A percentile compares a stretch with the other conserved stretches of the same genome.
Conservation (phyloP, 495 filamentous ascomycete species). For the Xylaria acuta region DNA sequence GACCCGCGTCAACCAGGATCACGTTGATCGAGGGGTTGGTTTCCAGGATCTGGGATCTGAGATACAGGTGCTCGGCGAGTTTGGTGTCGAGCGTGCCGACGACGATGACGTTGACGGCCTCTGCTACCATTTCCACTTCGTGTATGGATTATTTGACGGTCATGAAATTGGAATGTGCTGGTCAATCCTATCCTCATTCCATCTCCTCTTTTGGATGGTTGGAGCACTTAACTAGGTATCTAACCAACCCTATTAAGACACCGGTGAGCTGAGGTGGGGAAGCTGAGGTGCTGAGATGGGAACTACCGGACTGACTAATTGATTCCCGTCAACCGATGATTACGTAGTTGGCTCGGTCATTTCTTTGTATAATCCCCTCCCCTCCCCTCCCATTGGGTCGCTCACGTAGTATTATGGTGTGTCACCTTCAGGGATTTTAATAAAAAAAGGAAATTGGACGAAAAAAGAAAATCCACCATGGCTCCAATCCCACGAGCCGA, state of each 20-base stretch:
- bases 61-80: constrained; percentile 63
- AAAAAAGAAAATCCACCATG: constrained; percentile 32
- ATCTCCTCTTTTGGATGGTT: background rate
- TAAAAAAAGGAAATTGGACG: background rate
- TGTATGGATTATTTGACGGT: background rate
- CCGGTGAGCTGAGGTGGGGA: constrained; percentile 7
- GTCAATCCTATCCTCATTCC: background rate
- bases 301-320: constrained; percentile 3
- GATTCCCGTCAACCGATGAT: background rate
- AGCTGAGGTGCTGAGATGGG: constrained; percentile 6
- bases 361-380: background rate
- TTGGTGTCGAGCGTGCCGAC: constrained; percentile 76
- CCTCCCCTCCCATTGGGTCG: background rate
- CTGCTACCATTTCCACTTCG: constrained; percentile 35
- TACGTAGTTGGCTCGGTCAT: background rate
- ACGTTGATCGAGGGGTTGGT: constrained; percentile 42
- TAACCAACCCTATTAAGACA: too few relatives aligned
- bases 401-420: background rate
- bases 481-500: constrained; percentile 55
- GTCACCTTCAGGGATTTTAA: background rate
- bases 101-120: constrained; percentile 57
- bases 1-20: constrained; percentile 64
- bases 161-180: background rate
- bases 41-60: constrained; percentile 54
- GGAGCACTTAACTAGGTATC: too few relatives aligned